Percentiles rank a stretch among this genome's conserved stretches.
Evolutionary conservation across 1,139 yeast species (phyloP).

Genomic region (Yarrowia galli): DNA sequence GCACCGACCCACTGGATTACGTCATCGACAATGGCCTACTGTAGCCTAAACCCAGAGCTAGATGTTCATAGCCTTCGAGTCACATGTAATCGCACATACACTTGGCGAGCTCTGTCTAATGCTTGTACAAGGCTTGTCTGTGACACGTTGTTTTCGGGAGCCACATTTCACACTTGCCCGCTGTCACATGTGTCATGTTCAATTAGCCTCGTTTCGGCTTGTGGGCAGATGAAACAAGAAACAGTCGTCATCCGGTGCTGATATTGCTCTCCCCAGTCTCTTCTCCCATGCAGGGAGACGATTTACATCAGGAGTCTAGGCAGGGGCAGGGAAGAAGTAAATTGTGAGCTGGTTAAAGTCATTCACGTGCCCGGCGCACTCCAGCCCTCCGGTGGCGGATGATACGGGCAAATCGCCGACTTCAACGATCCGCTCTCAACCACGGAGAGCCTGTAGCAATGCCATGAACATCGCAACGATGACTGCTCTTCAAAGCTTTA

Average conservation of each 20-base stretch:
- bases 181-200: not conserved
- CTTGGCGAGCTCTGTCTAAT: too few relatives aligned
- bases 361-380: constrained; percentile 1
- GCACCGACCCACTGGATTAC: constrained; percentile 3
- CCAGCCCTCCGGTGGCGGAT: too few relatives aligned
- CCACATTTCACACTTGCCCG: not conserved
- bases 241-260: not conserved
- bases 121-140: not conserved
- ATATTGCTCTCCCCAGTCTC: not conserved
- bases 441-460: too few relatives aligned
- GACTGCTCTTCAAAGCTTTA: not conserved
- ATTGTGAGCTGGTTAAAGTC: not conserved
- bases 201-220: not conserved
- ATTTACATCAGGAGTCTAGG: constrained; percentile 20
- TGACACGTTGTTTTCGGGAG: not conserved
- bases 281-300: constrained; percentile 23
- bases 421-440: too few relatives aligned
- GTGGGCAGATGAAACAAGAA: not conserved
- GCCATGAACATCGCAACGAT: too few relatives aligned
- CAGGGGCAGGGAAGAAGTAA: constrained; percentile 22
- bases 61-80: constrained; percentile 7
- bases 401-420: too few relatives aligned
- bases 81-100: constrained; percentile 27
- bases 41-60: constrained; percentile 15
- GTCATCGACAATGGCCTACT: constrained; percentile 11